Evolutionary conservation across 768 basidiomycete genomes (phyloP).

Genomic region (Boletus vinaceobasis): DNA sequence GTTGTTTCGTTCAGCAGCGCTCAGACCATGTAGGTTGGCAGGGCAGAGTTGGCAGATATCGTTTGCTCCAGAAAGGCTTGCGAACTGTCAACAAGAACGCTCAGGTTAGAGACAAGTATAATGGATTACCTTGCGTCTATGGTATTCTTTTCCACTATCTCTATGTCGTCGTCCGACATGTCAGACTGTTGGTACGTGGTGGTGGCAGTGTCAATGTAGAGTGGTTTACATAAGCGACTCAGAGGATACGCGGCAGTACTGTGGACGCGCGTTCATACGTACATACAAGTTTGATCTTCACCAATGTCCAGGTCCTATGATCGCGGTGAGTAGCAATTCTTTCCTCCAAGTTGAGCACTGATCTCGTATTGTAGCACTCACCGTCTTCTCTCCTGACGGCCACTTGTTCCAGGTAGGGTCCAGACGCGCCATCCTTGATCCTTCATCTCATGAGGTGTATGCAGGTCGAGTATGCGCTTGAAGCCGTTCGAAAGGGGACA

Average conservation of each 20-base stretch:
- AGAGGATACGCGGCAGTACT: constrained; percentile 19
- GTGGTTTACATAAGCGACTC: constrained; percentile 23
- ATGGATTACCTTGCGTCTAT: constrained; percentile 10
- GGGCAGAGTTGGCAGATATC: constrained; percentile 52
- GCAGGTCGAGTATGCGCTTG: constrained; percentile 98
- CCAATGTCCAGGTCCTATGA: constrained; percentile 93
- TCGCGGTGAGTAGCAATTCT: constrained; percentile 66
- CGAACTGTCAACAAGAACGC: neutral
- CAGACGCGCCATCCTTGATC: constrained; percentile 26
- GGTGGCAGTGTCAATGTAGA: constrained; percentile 9
- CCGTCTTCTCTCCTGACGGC: constrained; percentile 98
- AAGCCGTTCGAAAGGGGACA: constrained; percentile 95
- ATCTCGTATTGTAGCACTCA: constrained; percentile 63
- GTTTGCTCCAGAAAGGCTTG: constrained; percentile 17
- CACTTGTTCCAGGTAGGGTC: constrained; percentile 88
- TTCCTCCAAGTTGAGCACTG: neutral
- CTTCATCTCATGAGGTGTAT: constrained; percentile 17
- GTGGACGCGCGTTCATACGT: constrained; percentile 50
- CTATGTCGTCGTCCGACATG: constrained; percentile 28
- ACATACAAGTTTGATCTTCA: constrained; percentile 2
- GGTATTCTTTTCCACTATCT: constrained; percentile 16
- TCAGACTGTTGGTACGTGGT: neutral
- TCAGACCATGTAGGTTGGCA: constrained; percentile 37
- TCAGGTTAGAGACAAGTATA: neutral
- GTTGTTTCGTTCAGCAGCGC: constrained; percentile 37